Percentiles rank a stretch among this genome's conserved stretches.
These are phyloP conservation scores for Phytophthora agathidicida DNA, from an alignment of 352 stramenopile species.

Conservation along the genomic window DNA sequence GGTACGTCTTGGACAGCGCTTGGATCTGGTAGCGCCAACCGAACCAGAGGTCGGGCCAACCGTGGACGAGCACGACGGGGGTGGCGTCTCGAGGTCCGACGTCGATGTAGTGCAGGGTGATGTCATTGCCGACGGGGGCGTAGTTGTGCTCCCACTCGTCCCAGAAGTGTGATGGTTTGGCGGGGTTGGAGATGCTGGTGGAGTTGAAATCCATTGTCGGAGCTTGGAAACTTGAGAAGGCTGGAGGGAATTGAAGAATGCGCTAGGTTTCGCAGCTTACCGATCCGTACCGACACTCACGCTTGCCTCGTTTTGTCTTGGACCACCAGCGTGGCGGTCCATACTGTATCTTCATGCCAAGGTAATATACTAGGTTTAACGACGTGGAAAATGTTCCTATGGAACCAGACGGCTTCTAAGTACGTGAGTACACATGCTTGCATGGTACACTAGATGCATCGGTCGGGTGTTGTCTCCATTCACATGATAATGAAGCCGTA, in stretches of 20 bases:
- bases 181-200: background rate
- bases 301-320: background rate
- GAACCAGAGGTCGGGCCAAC: constrained; percentile 80
- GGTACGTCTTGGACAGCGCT: constrained; percentile 48
- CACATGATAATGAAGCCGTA: no score
- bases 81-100: constrained; percentile 55
- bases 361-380: constrained; percentile 21
- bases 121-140: constrained; percentile 31
- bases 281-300: constrained; percentile 2
- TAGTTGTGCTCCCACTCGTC: constrained; percentile 32
- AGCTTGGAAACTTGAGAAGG: background rate
- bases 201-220: constrained; percentile 7
- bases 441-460: no score
- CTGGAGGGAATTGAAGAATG: constrained; percentile 12
- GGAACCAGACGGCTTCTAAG: no score
- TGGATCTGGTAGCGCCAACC: constrained; percentile 72
- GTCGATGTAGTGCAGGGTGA: constrained; percentile 69
- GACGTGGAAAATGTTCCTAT: constrained; percentile 12
- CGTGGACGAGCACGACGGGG: constrained; percentile 69
- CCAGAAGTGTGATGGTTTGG: constrained; percentile 19
- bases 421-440: no score
- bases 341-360: constrained; percentile 3
- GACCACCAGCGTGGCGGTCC: no score
- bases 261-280: background rate
- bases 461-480: no score